phyloP scores from a whole-genome alignment of 2,329 filamentous ascomycete genomes.

The Podosphaera xanthii region DNA sequence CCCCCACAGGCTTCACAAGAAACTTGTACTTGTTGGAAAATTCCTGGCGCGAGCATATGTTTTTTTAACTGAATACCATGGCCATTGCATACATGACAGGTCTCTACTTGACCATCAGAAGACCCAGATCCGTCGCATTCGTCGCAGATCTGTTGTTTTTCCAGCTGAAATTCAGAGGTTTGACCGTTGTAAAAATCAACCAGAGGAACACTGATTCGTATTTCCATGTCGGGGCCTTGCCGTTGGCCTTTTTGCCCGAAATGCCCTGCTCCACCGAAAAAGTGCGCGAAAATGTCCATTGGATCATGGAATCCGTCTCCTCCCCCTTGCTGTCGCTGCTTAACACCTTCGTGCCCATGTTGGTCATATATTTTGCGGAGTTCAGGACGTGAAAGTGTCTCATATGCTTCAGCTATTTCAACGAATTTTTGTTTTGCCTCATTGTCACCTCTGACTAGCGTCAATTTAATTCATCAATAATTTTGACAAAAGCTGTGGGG shows the following conservation, averaged over 20 bases:
- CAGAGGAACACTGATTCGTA: conserved; percentile 56
- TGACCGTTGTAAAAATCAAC: conserved; percentile 83
- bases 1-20: conserved; percentile 75
- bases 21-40: conserved; percentile 92
- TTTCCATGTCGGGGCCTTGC: conserved; percentile 71
- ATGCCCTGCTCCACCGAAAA: conserved; percentile 62
- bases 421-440: conserved; percentile 78
- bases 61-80: conserved; percentile 71
- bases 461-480: neutral
- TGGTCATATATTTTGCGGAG: conserved; percentile 80
- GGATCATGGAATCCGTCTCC: conserved; percentile 54
- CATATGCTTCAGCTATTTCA: conserved; percentile 85
- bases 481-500: neutral
- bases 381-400: conserved; percentile 59
- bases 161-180: conserved; percentile 67
- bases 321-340: conserved; percentile 56
- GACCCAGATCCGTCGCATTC: conserved; percentile 71
- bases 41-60: conserved; percentile 86
- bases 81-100: conserved; percentile 53
- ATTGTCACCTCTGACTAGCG: conserved; percentile 40
- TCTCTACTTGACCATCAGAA: conserved; percentile 62
- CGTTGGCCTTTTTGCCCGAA: conserved; percentile 55
- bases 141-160: conserved; percentile 90
- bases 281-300: conserved; percentile 87
- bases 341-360: conserved; percentile 75